Conservation (phyloP, 768 basidiomycete species). For the Rhodotorula taiwanensis region DNA sequence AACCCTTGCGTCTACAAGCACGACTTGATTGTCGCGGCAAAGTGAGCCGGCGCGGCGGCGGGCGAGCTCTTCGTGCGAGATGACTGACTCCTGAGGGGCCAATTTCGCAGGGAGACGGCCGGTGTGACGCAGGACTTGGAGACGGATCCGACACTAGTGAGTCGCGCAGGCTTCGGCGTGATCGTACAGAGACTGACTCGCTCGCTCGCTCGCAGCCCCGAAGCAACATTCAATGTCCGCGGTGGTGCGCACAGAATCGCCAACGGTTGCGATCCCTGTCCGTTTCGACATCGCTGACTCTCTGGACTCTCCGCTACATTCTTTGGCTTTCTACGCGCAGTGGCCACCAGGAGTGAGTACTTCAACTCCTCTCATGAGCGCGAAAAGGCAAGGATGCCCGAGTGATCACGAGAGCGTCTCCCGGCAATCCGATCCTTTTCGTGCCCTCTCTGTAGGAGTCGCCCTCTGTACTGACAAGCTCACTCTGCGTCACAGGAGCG, state of each 20-base stretch:
- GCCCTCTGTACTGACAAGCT: not conserved
- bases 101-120: constrained; percentile 67
- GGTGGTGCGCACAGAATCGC: constrained; percentile 25
- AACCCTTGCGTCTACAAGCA: constrained; percentile 89
- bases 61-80: not conserved
- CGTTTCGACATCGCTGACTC: not conserved
- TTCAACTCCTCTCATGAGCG: not conserved
- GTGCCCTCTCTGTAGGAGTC: no score
- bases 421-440: not conserved
- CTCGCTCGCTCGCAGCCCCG: constrained; percentile 4
- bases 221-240: constrained; percentile 25
- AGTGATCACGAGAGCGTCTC: no score
- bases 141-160: constrained; percentile 77
- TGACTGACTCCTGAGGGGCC: constrained; percentile 1
- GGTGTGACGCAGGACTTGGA: constrained; percentile 84
- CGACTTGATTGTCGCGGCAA: constrained; percentile 85
- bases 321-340: constrained; percentile 25
- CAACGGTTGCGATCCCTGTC: no score
- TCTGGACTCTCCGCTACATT: not conserved
- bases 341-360: constrained; percentile 40
- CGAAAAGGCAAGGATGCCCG: no score
- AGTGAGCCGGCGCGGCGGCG: constrained; percentile 51
- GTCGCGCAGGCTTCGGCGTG: not conserved
- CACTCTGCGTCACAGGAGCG: constrained; percentile 56
- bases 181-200: not conserved